phyloP scores from a whole-genome alignment of 345 rosid genomes.

The Eucalyptus paniculata region DNA sequence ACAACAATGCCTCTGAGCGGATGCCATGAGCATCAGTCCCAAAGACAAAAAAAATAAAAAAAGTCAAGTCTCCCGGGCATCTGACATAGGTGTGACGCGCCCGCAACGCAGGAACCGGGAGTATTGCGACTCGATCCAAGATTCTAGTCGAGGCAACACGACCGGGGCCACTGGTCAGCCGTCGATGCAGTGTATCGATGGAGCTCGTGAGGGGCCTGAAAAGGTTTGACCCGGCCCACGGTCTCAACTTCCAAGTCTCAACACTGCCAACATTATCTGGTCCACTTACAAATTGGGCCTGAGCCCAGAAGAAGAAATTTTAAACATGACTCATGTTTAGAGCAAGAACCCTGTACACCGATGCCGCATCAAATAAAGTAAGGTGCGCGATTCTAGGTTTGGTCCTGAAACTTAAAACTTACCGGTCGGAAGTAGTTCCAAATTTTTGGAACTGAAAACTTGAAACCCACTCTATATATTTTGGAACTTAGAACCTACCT shows the following conservation, averaged over 20 bases:
- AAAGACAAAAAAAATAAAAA: not conserved
- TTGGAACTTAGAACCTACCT: accelerated
- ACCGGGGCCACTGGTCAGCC: not conserved
- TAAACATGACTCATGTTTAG: not conserved
- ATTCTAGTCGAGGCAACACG: not conserved
- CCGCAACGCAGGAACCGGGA: not conserved
- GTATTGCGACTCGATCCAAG: not conserved
- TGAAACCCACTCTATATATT: not conserved
- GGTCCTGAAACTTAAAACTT: not conserved
- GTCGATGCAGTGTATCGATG: not conserved
- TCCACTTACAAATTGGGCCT: not conserved
- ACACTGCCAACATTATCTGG: not conserved
- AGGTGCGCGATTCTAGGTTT: not conserved
- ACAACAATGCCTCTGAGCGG: not conserved
- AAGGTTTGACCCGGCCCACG: not conserved
- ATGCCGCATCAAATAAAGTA: too few relatives aligned
- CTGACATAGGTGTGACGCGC: not conserved
- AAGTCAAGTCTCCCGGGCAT: not conserved
- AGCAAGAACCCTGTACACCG: not conserved
- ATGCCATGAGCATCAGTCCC: not conserved
- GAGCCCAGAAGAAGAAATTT: not conserved
- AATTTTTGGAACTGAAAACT: too few relatives aligned
- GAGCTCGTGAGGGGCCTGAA: not conserved
- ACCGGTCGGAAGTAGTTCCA: accelerated
- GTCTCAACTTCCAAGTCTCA: not conserved